Conservation (phyloP, 2,329 filamentous ascomycete species). For the Fusarium liriodendri region DNA sequence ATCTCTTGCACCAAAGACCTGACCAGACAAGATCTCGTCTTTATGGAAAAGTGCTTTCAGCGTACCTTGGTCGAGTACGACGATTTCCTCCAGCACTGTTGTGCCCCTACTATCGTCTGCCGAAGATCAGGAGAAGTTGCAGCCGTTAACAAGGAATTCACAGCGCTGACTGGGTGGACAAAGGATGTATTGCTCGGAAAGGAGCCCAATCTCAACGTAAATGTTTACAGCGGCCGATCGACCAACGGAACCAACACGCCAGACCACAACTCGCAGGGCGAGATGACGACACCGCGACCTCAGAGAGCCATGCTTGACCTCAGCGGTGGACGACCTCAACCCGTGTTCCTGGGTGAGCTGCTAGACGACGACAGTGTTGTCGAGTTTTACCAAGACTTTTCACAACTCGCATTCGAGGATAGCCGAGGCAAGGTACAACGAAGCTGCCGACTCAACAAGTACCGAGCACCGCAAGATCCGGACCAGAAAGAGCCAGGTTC, state of each 20-base stretch:
- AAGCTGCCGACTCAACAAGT: conserved; percentile 89
- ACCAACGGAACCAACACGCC: conserved; percentile 50
- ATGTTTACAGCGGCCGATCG: conserved; percentile 64
- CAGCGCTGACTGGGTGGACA: conserved; percentile 93
- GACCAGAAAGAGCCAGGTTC: conserved; percentile 55
- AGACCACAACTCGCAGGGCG: conserved; percentile 48
- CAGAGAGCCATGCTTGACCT: conserved; percentile 57
- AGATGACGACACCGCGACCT: conserved; percentile 63
- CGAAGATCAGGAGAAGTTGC: conserved; percentile 95
- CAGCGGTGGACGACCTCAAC: conserved; percentile 69
- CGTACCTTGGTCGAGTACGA: conserved; percentile 93
- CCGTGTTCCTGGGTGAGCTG: conserved; percentile 91
- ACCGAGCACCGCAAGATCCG: conserved; percentile 77
- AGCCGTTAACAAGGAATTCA: conserved; percentile 95
- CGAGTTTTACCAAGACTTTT: conserved; percentile 96
- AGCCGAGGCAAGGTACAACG: conserved; percentile 86
- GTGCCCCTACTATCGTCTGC: conserved; percentile 91
- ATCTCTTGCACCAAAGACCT: conserved; percentile 92
- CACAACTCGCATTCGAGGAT: conserved; percentile 91
- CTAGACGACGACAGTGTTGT: conserved; percentile 94
- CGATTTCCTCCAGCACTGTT: conserved; percentile 88
- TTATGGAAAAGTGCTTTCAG: conserved; percentile 98
- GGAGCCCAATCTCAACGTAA: conserved; percentile 88
- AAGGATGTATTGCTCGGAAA: conserved; percentile 90
- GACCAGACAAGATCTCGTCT: conserved; percentile 88